Evolutionary conservation across 2,329 filamentous ascomycete species (phyloP).

Genomic region (Gliomastix tumulicola): DNA sequence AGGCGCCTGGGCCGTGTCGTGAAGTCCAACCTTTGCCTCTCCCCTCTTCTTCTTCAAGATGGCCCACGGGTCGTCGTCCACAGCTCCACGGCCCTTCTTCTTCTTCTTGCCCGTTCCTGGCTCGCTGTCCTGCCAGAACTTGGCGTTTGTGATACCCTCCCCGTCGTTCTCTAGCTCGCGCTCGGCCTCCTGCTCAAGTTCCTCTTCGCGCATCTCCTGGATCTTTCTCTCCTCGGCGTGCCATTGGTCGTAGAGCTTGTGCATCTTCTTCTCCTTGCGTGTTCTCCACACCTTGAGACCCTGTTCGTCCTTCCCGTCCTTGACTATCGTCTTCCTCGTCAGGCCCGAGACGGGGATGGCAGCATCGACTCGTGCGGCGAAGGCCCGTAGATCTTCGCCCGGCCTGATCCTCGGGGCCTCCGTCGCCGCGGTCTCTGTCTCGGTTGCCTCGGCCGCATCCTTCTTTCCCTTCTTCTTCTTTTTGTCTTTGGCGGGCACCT

Average conservation of each 20-base stretch:
- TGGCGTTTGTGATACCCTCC: constrained; percentile 33
- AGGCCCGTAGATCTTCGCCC: constrained; percentile 77
- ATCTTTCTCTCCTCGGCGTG: constrained; percentile 58
- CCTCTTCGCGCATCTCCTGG: constrained; percentile 58
- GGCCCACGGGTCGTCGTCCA: constrained; percentile 69
- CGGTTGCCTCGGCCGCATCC: no score
- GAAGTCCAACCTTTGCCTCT: constrained; percentile 41
- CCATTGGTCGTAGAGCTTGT: constrained; percentile 74
- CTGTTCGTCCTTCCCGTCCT: constrained; percentile 54
- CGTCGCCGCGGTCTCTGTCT: constrained; percentile 4
- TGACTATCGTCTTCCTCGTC: constrained; percentile 49
- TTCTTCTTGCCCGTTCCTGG: constrained; percentile 27
- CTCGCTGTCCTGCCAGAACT: constrained; percentile 26
- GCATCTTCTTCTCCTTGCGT: constrained; percentile 78
- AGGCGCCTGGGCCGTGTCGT: constrained; percentile 66
- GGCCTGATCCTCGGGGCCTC: constrained; percentile 66
- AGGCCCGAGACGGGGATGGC: constrained; percentile 71
- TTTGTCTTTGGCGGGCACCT: constrained; percentile 12
- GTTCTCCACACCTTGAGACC: constrained; percentile 65
- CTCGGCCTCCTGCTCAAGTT: constrained; percentile 56
- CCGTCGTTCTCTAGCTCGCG: constrained; percentile 54
- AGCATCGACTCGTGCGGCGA: constrained; percentile 75
- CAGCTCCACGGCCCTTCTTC: constrained; percentile 40
- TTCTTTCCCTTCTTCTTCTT: no score
- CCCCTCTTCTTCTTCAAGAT: constrained; percentile 62